A percentile compares a stretch with the other conserved stretches of the same genome.
phyloP scores from a whole-genome alignment of 73 alveolate genomes.

The Blepharisma stoltei region DNA sequence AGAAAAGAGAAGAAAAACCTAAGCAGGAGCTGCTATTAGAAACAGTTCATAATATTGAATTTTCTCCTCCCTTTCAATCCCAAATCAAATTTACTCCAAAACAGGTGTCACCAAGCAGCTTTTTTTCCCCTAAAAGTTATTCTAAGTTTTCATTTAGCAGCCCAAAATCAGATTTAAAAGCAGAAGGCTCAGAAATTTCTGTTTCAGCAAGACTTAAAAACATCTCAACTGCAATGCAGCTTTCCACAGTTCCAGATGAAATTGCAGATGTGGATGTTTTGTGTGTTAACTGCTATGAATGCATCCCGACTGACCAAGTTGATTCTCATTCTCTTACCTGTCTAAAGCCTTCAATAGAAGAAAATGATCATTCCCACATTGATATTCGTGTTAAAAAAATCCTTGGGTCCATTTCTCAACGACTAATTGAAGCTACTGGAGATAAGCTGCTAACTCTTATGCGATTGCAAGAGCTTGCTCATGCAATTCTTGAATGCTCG shows the following conservation, averaged over 20 bases:
- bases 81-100: not conserved
- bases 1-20: not conserved
- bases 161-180: not conserved
- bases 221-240: conserved; percentile 6
- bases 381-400: conserved; percentile 2
- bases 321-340: conserved; percentile 32
- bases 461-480: not conserved
- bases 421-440: not conserved
- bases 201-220: not conserved
- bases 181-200: not conserved
- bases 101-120: not conserved
- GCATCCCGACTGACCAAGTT: conserved; percentile 19
- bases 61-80: not conserved
- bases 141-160: not conserved
- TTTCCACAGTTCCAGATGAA: not conserved
- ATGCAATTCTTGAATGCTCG: conserved; percentile 1
- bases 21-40: not conserved
- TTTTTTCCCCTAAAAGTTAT: not conserved
- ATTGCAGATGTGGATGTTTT: conserved; percentile 15
- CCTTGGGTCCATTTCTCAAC: not conserved
- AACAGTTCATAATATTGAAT: not conserved
- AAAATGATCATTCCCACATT: not conserved
- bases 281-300: conserved; percentile 32
- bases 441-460: not conserved
- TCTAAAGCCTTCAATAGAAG: not conserved